Evolutionary conservation across 2,329 filamentous ascomycete species (phyloP).

Genomic region (Aaosphaeria arxii): DNA sequence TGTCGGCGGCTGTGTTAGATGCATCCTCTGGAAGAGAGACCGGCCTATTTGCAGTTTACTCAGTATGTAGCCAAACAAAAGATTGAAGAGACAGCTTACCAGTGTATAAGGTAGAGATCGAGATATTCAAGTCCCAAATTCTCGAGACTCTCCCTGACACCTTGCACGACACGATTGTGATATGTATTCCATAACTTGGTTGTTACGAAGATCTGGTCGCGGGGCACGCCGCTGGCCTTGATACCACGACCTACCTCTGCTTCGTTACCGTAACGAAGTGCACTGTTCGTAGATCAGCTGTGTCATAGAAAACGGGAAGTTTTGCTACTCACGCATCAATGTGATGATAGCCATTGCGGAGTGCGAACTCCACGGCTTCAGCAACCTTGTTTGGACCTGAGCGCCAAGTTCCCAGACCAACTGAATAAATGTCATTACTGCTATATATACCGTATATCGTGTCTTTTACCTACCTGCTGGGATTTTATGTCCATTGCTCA

Average conservation of each 20-base stretch:
- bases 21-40: too few relatives aligned
- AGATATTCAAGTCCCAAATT: slow-evolving; percentile 83
- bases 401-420: background rate
- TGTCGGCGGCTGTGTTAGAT: too few relatives aligned
- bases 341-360: background rate
- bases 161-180: slow-evolving; percentile 62
- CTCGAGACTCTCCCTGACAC: slow-evolving; percentile 67
- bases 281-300: too few relatives aligned
- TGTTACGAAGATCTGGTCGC: slow-evolving; percentile 43
- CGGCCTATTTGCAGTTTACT: too few relatives aligned
- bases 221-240: slow-evolving; percentile 3
- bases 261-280: background rate
- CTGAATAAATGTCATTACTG: too few relatives aligned
- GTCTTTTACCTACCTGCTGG: too few relatives aligned
- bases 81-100: background rate
- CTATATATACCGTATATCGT: too few relatives aligned
- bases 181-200: slow-evolving; percentile 85
- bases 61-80: too few relatives aligned
- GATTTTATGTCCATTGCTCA: too few relatives aligned
- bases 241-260: slow-evolving; percentile 7
- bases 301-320: too few relatives aligned
- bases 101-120: slow-evolving; percentile 57
- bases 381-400: background rate
- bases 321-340: background rate
- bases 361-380: background rate